Base-by-base conservation (phyloP, 192 early-diverging fungal genomes). In the Linnemannia exigua region DNA sequence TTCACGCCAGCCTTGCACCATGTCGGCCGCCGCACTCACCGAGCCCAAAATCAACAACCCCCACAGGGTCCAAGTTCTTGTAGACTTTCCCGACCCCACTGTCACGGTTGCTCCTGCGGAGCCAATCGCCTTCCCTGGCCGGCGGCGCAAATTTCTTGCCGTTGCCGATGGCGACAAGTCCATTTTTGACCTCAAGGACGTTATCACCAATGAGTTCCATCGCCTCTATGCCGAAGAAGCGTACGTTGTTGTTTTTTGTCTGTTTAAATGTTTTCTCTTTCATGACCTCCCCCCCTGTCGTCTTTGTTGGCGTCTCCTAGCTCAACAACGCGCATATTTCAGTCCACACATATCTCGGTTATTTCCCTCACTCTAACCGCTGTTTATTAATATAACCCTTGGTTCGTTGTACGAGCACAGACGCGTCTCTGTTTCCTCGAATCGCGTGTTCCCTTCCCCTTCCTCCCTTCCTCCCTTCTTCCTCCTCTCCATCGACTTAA, bases 221-320 rank as follows among this genome's bases (percentile, higher is more conserved):
- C 33, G 46, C 11, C 41, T 33, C 19, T 83, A 77, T 61, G 54
- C 46, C 11, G 46, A 77, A 4, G 81, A 77, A 25, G 70, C 70
- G 81, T 83, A 83, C 72, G 81, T 77, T 16, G 1, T 54, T 47
- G 22, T n/a, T 9, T 70, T 9, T 5, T 5, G 15, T 54, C 20
- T 38, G n/a, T 70, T 17, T 71, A 36, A 33, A 67, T 74, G 33
- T 17, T 63, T n/a, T 38, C 63, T 68, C 44, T 74, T 38, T 51
- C 52, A 20, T n/a, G 0, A 20, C 51, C 25, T 61, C n/a, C n/a
- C 11, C 25, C 7, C n/a, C n/a, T n/a, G 5, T 61, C 54, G 25
- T 61, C n/a, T 28, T 63, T 63, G 25, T 33, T 22, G 2, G 25
- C 12, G 0, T 1, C 2, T 31, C 7, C 58, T 31, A 15, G 28